These are phyloP conservation scores for Terfezia boudieri DNA, from an alignment of 495 filamentous ascomycete species.

Conservation along the genomic window DNA sequence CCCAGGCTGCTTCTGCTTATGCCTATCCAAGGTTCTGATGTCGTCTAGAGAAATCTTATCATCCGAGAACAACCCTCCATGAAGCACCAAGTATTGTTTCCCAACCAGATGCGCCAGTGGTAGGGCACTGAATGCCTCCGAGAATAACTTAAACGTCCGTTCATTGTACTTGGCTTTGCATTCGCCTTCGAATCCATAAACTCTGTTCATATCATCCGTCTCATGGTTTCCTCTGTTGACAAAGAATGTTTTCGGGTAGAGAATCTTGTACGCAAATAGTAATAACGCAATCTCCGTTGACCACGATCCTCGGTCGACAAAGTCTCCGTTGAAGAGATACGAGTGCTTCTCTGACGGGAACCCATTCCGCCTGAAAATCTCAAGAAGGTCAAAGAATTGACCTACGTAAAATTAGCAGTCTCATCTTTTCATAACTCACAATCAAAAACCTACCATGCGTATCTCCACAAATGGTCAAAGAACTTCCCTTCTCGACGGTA, in stretches of 20 bases:
- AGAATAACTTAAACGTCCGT: conserved; percentile 88
- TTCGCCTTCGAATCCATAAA: conserved; percentile 96
- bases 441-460: conserved; percentile 50
- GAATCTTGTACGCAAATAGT: conserved; percentile 91
- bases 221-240: conserved; percentile 98
- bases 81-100: conserved; percentile 73
- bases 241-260: conserved; percentile 72
- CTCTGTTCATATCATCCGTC: conserved; percentile 98
- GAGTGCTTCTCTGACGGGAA: conserved; percentile 59
- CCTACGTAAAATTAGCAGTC: conserved; percentile 25
- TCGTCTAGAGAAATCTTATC: conserved; percentile 84
- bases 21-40: conserved; percentile 74
- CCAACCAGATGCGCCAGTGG: conserved; percentile 86
- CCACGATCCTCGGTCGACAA: conserved; percentile 94
- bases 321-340: conserved; percentile 98
- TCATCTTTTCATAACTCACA: background rate
- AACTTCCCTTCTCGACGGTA: conserved; percentile 48
- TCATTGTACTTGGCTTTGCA: conserved; percentile 97
- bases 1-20: conserved; percentile 86
- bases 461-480: conserved; percentile 88
- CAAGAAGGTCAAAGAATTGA: conserved; percentile 94
- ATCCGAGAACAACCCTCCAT: conserved; percentile 94
- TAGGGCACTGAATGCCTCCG: conserved; percentile 88
- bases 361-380: conserved; percentile 86
- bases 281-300: conserved; percentile 87